Conservation (phyloP, 495 filamentous ascomycete genomes). For the Venustampulla echinocandica region DNA sequence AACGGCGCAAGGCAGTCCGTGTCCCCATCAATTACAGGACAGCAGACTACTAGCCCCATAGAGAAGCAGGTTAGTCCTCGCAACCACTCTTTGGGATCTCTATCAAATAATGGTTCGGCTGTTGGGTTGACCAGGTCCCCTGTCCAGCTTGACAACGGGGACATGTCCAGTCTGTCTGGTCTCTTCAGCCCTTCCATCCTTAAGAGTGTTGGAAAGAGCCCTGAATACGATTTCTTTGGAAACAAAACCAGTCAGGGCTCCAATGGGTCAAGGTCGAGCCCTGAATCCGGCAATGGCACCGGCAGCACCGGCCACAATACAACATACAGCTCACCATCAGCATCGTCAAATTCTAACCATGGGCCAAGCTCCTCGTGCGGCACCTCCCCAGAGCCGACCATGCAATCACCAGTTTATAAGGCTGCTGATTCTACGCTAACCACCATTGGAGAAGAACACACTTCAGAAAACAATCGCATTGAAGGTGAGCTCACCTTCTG, state of each 20-base stretch:
- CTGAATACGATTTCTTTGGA: conserved; percentile 24
- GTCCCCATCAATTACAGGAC: conserved; percentile 9
- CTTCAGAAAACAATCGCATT: conserved; percentile 23
- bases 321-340: conserved; percentile 48
- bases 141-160: conserved; percentile 13
- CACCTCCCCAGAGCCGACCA: conserved; percentile 46
- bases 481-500: conserved; percentile 45
- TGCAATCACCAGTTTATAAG: conserved; percentile 50
- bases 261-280: conserved; percentile 41
- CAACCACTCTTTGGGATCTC: conserved; percentile 15
- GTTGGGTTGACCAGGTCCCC: conserved; percentile 9
- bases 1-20: conserved; percentile 12
- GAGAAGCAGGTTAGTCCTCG: conserved; percentile 18
- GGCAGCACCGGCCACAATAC: conserved; percentile 29
- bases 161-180: conserved; percentile 26
- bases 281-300: conserved; percentile 46
- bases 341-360: conserved; percentile 48
- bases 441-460: conserved; percentile 48
- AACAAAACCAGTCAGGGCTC: conserved; percentile 7
- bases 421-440: conserved; percentile 48
- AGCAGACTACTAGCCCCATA: conserved; percentile 11
- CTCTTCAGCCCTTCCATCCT: conserved; percentile 41
- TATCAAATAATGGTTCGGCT: conserved; percentile 5
- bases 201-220: conserved; percentile 28
- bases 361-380: conserved; percentile 72